A percentile compares a stretch with the other conserved stretches of the same genome.
phyloP scores from a whole-genome alignment of 2,329 filamentous ascomycete species.

The Incumbomyces delicatus region DNA sequence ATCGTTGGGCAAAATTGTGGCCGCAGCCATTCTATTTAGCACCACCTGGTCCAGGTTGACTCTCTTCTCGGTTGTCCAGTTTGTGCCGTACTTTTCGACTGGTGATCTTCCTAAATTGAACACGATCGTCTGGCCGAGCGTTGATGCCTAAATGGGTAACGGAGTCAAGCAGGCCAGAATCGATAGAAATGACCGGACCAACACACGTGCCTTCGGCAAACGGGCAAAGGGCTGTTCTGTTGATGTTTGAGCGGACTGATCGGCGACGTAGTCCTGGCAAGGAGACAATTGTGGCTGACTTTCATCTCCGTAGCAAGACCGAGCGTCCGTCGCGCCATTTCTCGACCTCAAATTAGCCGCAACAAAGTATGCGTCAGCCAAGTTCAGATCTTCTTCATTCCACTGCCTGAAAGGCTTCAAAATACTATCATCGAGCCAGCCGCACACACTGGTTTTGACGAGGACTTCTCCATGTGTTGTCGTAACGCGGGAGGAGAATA shows the following conservation, averaged over 20 bases:
- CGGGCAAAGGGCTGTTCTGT: neutral
- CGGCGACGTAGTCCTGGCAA: neutral
- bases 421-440: too few species aligned
- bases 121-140: neutral
- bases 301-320: slow-evolving; percentile 3
- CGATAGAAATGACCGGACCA: slow-evolving; percentile 4
- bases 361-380: slow-evolving; percentile 4
- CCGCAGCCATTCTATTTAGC: neutral
- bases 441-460: too few species aligned
- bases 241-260: too few species aligned
- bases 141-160: slow-evolving; percentile 11
- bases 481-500: too few species aligned
- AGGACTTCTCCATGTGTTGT: too few species aligned
- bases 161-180: slow-evolving; percentile 10
- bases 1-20: slow-evolving; percentile 4
- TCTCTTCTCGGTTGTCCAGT: neutral
- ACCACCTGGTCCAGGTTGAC: neutral
- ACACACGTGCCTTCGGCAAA: neutral
- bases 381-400: neutral
- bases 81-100: slow-evolving; percentile 4
- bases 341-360: slow-evolving; percentile 3
- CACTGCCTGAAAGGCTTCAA: too few species aligned
- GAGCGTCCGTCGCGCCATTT: neutral
- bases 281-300: too few species aligned
- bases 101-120: slow-evolving; percentile 9